Evolutionary conservation across 352 stramenopile species (phyloP), one percentile per base, ranked within the genome.

Genomic region (Plasmopara muralis): DNA sequence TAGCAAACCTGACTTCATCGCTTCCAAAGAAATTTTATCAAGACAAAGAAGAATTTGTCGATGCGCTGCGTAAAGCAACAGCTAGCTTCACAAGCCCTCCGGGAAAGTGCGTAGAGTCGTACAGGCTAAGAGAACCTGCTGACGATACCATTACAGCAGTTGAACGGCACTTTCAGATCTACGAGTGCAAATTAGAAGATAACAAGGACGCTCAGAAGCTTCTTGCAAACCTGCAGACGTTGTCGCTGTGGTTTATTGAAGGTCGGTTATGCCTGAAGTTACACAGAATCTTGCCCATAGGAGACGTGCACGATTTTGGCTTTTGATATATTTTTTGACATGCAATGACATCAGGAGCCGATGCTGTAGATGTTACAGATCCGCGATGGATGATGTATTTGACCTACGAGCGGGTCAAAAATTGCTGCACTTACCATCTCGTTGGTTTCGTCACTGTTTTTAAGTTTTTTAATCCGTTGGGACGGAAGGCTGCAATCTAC

Each of bases 171-270:
- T 91, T 90, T 62, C 70, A 89, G 48, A 78, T 89, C 38, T 89
- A 88, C 30, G 76, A 87, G 55, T 83, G 64, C 33, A 35, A 56
- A 8, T 43, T 91, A 13, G 75, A 77, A 25, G 67, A 83, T 16
- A 82, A 89, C 30, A 60, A 68, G 12, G 40, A 39, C 2, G 74
- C 77, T 4, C 77, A 87, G 37, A 71, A 66, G 15, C 66, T 91
- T 9, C 70, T 80, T 16, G 55, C 57, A 14, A 89, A 87, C 20
- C 55, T 91, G 46, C 80, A 93, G 45, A 91, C 76, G 29, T 57
- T 77, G 44, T 69, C 83, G 57, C 59, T 87, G 13, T 93, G 80
- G 80, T 91, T 91, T 57, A 91, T 93, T 50, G 83, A 93, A 85
- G 83, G 83, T 70, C 31, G 20, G 20, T 25, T 25, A 25, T 25